Evolutionary conservation across 305 asterid genomes (phyloP), one percentile per base, ranked within the genome.

Genomic region (Fraxinus latifolia): DNA sequence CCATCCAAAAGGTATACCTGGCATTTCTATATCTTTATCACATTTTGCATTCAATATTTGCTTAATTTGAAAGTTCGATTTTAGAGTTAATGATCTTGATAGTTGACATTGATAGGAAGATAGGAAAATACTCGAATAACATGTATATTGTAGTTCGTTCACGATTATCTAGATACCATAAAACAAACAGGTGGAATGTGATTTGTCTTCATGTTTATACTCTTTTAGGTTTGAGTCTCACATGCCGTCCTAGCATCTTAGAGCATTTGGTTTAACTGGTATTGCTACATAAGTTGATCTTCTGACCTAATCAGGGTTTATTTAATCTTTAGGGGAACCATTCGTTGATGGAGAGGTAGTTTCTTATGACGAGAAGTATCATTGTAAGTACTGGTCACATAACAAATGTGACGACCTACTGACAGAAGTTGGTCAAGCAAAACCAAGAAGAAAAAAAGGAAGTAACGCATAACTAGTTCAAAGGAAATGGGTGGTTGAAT

Each of bases 351-450:
- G 89, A 36, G 76, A 86, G 72, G 82, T 80, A 25, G 87, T 82
- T 82, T 82, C 86, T 55, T 86, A 88, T 17, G 87, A 89, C 8
- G 85, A 85, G 3, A 87, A 85, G 81, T 89, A 84, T 77, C 88
- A 85, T 32, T 81, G 78, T 53, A 85, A 79, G 5, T 87, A 27
- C 29, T 27, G 89, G 90, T 33, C 71, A 44, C 73, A 68, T 75
- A 79, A 77, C n/a, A 79, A 23, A 73, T 5, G 25, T 65, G 71
- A 33, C 14, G 27, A 29, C 32, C 12, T 81, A 58, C 19, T 34
- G 82, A 65, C 32, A 80, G 55, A 80, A 60, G 65, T 68, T 58
- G 74, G 34, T 79, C 80, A n/a, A 82, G 75, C 76, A 86, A 79
- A 60, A 60, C 77, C 71, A 29, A 53, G 85, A 62, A 82, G 88